A percentile compares a stretch with the other conserved stretches of the same genome.
Evolutionary conservation across 768 basidiomycete species (phyloP).

Genomic region (Cystobasidium onofrii): DNA sequence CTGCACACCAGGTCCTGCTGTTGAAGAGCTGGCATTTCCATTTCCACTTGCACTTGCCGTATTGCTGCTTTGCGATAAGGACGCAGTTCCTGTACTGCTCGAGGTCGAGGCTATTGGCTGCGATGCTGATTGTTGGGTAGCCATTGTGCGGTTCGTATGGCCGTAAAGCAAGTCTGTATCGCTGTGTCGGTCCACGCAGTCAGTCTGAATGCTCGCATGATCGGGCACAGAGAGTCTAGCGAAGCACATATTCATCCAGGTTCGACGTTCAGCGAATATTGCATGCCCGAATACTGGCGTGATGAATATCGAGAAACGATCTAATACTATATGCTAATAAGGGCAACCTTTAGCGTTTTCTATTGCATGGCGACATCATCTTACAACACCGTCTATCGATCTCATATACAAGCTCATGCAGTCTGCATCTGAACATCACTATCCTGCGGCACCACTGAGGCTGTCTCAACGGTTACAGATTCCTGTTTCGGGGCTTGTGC

Average conservation of each 20-base stretch:
- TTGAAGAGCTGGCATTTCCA: neutral
- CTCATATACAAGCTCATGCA: neutral
- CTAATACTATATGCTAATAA: no score
- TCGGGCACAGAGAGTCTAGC: no score
- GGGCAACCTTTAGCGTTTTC: no score
- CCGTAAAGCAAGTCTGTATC: neutral
- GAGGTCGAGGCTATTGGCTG: neutral
- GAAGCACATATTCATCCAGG: no score
- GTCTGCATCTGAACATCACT: conserved; percentile 2
- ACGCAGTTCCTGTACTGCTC: neutral
- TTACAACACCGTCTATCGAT: neutral
- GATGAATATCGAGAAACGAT: no score
- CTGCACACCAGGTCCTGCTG: neutral
- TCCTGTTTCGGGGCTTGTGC: neutral
- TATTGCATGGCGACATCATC: neutral
- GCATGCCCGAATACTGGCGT: no score
- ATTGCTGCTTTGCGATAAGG: neutral
- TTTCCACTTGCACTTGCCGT: neutral
- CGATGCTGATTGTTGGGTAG: neutral
- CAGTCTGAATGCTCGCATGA: no score
- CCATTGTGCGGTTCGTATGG: neutral
- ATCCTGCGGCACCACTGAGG: neutral
- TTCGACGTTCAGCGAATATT: no score
- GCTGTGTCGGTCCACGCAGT: no score
- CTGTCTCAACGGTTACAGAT: neutral